Conservation (phyloP, 148 eudicot species). For the Heliosperma pusillum region DNA sequence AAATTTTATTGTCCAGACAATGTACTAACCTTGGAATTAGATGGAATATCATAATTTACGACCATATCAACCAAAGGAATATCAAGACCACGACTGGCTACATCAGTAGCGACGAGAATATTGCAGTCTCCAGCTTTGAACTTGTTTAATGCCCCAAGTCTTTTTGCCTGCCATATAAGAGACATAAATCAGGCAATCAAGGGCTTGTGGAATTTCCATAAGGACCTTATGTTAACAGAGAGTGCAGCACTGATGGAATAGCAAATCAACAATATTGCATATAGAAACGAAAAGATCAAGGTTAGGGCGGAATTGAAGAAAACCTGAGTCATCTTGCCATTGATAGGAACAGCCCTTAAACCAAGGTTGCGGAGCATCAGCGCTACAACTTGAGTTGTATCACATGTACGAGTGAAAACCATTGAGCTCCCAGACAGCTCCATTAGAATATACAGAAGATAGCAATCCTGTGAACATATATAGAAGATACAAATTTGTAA, state of each 20-base stretch:
- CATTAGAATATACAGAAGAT: constrained; percentile 66
- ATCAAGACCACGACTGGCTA: constrained; percentile 92
- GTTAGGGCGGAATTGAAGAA: background rate
- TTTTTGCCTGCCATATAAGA: constrained; percentile 50
- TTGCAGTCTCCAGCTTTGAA: constrained; percentile 89
- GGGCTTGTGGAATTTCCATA: background rate
- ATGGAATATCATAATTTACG: constrained; percentile 79
- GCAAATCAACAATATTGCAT: background rate
- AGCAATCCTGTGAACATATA: constrained; percentile 54
- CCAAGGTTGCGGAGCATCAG: constrained; percentile 83
- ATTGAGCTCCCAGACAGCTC: constrained; percentile 72
- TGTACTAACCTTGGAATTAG: constrained; percentile 66
- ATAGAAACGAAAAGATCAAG: background rate
- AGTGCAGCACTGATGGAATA: background rate
- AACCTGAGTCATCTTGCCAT: constrained; percentile 86
- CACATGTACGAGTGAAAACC: constrained; percentile 90
- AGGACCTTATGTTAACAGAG: background rate
- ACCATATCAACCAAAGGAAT: constrained; percentile 89
- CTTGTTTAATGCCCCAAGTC: constrained; percentile 83
- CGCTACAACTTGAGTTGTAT: constrained; percentile 55
- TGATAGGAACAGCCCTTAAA: constrained; percentile 77
- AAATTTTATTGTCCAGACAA: background rate
- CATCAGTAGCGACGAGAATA: constrained; percentile 79
- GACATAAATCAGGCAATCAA: constrained; percentile 3
- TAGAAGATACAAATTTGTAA: background rate